Evolutionary conservation across 352 stramenopile genomes (phyloP), one percentile per base, ranked within the genome.

Genomic region (Phytophthora hibernalis): DNA sequence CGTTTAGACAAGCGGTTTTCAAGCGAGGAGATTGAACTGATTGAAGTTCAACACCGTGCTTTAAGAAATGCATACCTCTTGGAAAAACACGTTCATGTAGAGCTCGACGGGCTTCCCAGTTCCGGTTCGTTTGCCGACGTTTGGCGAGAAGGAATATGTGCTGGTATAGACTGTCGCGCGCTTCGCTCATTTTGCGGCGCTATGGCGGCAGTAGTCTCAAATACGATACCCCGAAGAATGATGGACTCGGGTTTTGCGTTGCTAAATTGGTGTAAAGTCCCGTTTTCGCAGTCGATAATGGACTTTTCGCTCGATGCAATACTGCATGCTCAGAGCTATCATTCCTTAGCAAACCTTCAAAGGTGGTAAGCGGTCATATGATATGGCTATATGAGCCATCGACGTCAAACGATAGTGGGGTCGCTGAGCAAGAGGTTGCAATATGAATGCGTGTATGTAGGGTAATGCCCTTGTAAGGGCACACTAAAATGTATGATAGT

Each of bases 231-330:
- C 6, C 15, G n/a, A 12, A 43, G n/a, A 12, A 43, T 24, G 30
- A 30, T 10, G 3, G 48, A 67, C 9, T 37, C 31, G 1, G 35
- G 61, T n/a, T 67, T 72, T 56, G 31, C 54, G 16, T 20, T 75
- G 42, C 38, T 72, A 26, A 75, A 75, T 40, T 75, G 67, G 67
- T 22, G 44, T 12, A 75, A 75, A 28, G 28, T 48, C 20, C 62
- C 54, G 7, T 68, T 68, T 38, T 61, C 61, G 5, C 55, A 68
- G 16, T 63, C 44, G 40, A 20, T 61, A 35, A 72, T 52, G 10
- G 61, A 75, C 22, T 68, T 75, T 53, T 33, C 50, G 15, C 26
- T 75, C 0, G 62, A 75, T 13, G 50, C 67, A 44, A 75, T 64
- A 43, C 24, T 75, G 20, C 62, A 75, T 42, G 54, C 55, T 37